Percentiles rank a stretch among this genome's conserved stretches.
These are phyloP conservation scores for Boechera stricta DNA, from an alignment of 345 rosid species.

Conservation along the genomic window DNA sequence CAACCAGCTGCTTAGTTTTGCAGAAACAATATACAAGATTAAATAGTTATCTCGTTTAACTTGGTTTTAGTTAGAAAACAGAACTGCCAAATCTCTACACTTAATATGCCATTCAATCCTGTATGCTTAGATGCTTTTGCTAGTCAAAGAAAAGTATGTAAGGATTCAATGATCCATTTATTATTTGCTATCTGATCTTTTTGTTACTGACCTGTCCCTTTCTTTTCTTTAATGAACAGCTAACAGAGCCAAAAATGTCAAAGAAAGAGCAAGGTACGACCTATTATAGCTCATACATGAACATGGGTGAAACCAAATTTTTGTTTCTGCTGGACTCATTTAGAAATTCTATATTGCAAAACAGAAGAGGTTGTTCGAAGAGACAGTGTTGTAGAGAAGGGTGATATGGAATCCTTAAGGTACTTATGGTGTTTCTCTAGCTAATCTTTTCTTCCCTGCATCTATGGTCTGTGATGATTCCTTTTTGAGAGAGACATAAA, in stretches of 20 bases:
- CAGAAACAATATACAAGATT: not conserved
- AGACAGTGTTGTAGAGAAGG: constrained; percentile 56
- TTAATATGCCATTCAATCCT: not conserved
- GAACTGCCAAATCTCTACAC: not conserved
- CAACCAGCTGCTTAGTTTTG: not conserved
- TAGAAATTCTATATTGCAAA: constrained; percentile 20
- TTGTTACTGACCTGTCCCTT: constrained; percentile 31
- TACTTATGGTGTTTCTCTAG: constrained; percentile 30
- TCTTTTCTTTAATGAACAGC: constrained; percentile 49
- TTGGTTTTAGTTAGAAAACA: not conserved
- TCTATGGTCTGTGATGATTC: not conserved
- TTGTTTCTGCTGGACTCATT: not conserved
- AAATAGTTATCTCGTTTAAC: not conserved
- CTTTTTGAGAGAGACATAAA: not conserved
- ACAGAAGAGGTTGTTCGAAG: constrained; percentile 73
- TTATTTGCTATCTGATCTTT: not conserved
- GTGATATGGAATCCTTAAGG: constrained; percentile 65
- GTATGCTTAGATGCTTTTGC: not conserved
- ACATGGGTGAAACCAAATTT: not conserved
- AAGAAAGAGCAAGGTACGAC: constrained; percentile 72
- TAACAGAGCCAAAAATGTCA: constrained; percentile 68
- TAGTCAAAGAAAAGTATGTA: not conserved
- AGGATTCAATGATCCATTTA: not conserved
- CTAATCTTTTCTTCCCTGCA: not conserved
- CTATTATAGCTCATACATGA: constrained; percentile 23